Evolutionary conservation across 805 yeast species (phyloP), one percentile per base, ranked within the genome.

Genomic region (Yarrowia porcina): DNA sequence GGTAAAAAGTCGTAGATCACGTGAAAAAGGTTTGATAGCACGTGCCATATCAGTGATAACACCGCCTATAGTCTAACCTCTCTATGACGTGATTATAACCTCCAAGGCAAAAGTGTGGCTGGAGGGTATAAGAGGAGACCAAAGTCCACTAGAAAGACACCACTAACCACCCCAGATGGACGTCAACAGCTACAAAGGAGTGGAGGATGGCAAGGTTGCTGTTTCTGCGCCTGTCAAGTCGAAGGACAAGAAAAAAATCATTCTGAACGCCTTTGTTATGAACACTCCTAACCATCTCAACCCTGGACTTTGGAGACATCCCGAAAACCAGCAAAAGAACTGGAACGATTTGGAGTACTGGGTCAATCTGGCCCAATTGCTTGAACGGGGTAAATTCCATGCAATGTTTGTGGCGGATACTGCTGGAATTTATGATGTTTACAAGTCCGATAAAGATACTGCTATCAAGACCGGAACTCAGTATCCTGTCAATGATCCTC

Each of bases 361-460:
- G 80, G 70, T 70, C n/a, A 70, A 76, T 32, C 66, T 77, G 12
- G 80, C 79, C 13, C 64, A 75, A 54, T 54, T 71, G 38, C 68
- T 75, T 18, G 80, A 77, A 64, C 67, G 64, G 41, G 79, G 77
- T 0, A 77, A 77, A 66, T 70, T 77, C 65, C 74, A 75, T 59
- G 72, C 75, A 10, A 64, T 77, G 27, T 77, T 77, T 65, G 65
- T 77, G 57, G 80, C 80, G 18, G 80, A 77, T 65, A 75, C 74
- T 18, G 64, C 76, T 38, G 79, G 77, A 1, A 73, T 72, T 0
- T 77, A 76, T 61, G 80, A 77, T 63, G 78, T 76, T 10, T 77
- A 75, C 65, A 72, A 75, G 65, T 11, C 44, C 12, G 76, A 76
- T 65, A 69, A 73, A 42, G 69, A 66, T 15, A 75, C 75, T 9